Evolutionary conservation across 2,329 filamentous ascomycete genomes (phyloP).

Genomic region (Didymella pomorum): DNA sequence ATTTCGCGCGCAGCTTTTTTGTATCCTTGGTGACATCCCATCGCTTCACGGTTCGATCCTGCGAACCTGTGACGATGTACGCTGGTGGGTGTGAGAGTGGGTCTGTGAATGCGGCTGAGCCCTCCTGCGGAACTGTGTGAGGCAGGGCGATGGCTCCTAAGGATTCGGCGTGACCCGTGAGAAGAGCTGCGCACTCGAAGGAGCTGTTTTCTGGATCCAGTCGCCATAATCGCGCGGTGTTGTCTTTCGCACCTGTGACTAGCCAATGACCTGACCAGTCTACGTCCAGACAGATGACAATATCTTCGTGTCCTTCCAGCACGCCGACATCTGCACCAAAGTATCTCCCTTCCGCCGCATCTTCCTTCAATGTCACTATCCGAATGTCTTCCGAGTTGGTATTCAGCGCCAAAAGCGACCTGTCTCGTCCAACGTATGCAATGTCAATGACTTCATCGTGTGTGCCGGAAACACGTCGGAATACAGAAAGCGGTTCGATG

Average conservation of each 20-base stretch:
- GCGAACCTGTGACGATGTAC: slow-evolving; percentile 89
- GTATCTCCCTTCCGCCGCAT: slow-evolving; percentile 60
- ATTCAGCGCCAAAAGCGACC: slow-evolving; percentile 83
- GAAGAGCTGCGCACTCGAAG: slow-evolving; percentile 80
- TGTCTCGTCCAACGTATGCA: slow-evolving; percentile 81
- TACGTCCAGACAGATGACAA: slow-evolving; percentile 91
- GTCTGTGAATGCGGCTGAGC: slow-evolving; percentile 73
- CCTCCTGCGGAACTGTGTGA: slow-evolving; percentile 70
- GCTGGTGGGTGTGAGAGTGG: slow-evolving; percentile 81
- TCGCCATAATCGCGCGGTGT: slow-evolving; percentile 89
- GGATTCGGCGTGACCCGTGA: slow-evolving; percentile 93
- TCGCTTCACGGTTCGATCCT: slow-evolving; percentile 93
- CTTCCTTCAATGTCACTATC: slow-evolving; percentile 73
- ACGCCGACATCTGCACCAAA: slow-evolving; percentile 90
- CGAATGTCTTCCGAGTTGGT: slow-evolving; percentile 95
- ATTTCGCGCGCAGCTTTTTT: slow-evolving; percentile 71
- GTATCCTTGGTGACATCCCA: slow-evolving; percentile 73
- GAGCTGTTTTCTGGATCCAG: slow-evolving; percentile 78
- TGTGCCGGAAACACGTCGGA: slow-evolving; percentile 88
- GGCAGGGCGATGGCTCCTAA: slow-evolving; percentile 88
- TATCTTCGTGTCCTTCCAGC: slow-evolving; percentile 90
- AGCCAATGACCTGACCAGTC: slow-evolving; percentile 99
- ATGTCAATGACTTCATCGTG: slow-evolving; percentile 98
- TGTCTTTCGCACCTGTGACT: slow-evolving; percentile 95
- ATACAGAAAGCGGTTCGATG: slow-evolving; percentile 66